Evolutionary conservation across 2,329 filamentous ascomycete species (phyloP).

Genomic region (Fusarium secorum): DNA sequence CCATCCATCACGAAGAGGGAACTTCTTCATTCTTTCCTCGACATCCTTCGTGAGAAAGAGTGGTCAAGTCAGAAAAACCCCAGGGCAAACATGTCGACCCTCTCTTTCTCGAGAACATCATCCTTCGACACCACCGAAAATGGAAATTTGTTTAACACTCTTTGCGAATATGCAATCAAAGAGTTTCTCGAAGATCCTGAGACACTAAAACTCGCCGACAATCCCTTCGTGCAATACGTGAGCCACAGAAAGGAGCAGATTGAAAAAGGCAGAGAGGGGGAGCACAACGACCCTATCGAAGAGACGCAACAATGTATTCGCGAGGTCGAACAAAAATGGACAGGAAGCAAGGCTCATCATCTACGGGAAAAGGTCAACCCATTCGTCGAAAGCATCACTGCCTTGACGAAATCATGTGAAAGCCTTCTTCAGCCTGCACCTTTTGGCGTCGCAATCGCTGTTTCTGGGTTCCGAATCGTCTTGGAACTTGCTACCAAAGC

Average conservation of each 20-base stretch:
- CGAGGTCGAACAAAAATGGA: neutral
- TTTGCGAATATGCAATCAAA: neutral
- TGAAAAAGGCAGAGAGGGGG: rapidly evolving
- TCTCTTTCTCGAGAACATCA: neutral
- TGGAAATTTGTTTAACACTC: neutral
- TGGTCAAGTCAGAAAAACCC: neutral
- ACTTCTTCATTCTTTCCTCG: neutral
- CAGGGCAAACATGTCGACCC: neutral
- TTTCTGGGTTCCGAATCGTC: neutral
- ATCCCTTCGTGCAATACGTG: neutral
- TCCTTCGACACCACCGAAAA: neutral
- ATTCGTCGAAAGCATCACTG: neutral
- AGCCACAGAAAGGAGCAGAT: neutral
- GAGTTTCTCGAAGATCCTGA: neutral
- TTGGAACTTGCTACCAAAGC: neutral
- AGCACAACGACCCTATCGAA: neutral
- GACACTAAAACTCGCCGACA: neutral
- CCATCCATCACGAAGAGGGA: rapidly evolving
- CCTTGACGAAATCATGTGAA: neutral
- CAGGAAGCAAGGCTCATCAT: neutral
- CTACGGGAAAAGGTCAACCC: neutral
- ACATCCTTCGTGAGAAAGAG: no score
- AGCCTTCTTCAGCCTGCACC: neutral
- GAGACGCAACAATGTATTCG: neutral
- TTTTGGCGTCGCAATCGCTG: neutral